phyloP scores from a whole-genome alignment of 352 stramenopile species.

The Phytophthora pisi region DNA sequence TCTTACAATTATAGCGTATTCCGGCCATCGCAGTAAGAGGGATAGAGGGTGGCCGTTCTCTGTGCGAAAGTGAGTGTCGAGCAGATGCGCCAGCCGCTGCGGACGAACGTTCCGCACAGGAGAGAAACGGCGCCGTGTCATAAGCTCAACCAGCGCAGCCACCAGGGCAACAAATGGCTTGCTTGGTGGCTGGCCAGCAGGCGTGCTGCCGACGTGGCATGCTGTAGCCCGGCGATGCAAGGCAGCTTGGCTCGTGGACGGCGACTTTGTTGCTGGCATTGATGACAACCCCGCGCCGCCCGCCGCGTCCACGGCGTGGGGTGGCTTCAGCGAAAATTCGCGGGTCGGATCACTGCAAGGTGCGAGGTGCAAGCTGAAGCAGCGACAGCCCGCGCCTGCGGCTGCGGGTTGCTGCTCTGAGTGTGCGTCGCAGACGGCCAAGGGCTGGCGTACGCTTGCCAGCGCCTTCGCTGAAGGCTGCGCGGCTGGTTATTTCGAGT shows the following conservation, averaged over 20 bases:
- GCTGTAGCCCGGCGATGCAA: neutral
- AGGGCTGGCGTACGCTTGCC: constrained; percentile 22
- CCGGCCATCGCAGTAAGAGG: neutral
- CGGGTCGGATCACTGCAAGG: neutral
- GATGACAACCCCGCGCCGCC: too few relatives aligned
- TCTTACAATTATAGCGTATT: too few relatives aligned
- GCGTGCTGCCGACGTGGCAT: neutral
- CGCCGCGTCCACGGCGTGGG: neutral
- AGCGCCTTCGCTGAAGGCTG: constrained; percentile 25
- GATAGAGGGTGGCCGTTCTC: neutral
- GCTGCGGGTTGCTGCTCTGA: constrained; percentile 15
- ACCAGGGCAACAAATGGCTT: constrained; percentile 5
- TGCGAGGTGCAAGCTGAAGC: neutral
- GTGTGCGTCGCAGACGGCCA: constrained; percentile 8
- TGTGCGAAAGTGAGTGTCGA: constrained; percentile 1
- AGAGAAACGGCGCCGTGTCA: constrained; percentile 15
- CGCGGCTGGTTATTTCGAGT: constrained; percentile 14
- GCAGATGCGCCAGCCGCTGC: constrained; percentile 1
- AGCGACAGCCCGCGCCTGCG: constrained; percentile 1
- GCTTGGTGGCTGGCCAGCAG: neutral
- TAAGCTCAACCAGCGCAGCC: constrained; percentile 1
- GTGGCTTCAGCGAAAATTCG: constrained; percentile 22
- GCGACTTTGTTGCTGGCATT: too few relatives aligned
- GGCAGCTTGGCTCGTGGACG: too few relatives aligned
- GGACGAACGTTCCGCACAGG: constrained; percentile 10